These are phyloP conservation scores for Backusella morwellensis DNA, from an alignment of 192 early-diverging fungal genomes.

Conservation along the genomic window DNA sequence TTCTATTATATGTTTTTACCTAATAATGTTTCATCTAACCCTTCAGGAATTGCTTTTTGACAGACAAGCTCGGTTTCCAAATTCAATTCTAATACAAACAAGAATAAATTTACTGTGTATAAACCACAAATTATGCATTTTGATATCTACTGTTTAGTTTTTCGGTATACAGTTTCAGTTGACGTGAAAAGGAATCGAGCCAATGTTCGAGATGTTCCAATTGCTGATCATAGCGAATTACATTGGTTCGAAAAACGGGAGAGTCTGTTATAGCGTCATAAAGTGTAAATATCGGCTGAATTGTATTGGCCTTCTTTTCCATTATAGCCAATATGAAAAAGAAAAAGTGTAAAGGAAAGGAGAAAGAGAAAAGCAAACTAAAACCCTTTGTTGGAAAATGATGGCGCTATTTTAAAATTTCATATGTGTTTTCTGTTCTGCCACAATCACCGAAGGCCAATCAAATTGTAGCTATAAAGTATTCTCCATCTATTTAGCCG, in stretches of 20 bases:
- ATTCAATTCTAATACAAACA: slow-evolving; percentile 33
- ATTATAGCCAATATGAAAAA: not conserved
- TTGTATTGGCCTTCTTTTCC: not conserved
- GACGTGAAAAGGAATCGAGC: slow-evolving; percentile 43
- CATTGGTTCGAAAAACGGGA: slow-evolving; percentile 50
- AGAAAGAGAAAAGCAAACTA: not conserved
- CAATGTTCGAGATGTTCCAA: slow-evolving; percentile 55
- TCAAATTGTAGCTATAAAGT: not conserved
- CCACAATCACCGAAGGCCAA: not conserved
- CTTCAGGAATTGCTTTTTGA: slow-evolving; percentile 29
- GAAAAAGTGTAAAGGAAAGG: not conserved
- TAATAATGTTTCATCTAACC: slow-evolving; percentile 33
- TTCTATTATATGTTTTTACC: slow-evolving; percentile 24
- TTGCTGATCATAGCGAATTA: slow-evolving; percentile 55
- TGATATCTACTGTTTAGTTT: slow-evolving; percentile 37
- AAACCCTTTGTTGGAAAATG: not conserved
- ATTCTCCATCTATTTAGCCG: not conserved
- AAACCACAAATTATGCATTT: not conserved
- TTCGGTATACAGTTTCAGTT: slow-evolving; percentile 38
- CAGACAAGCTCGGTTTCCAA: slow-evolving; percentile 31
- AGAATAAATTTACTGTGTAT: not conserved
- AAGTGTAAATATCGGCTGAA: slow-evolving; percentile 30
- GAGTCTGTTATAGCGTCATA: slow-evolving; percentile 54
- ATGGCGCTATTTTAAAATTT: not conserved
- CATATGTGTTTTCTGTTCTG: not conserved